Conservation (phyloP, 495 filamentous ascomycete genomes). For the Daldinia bambusicola region DNA sequence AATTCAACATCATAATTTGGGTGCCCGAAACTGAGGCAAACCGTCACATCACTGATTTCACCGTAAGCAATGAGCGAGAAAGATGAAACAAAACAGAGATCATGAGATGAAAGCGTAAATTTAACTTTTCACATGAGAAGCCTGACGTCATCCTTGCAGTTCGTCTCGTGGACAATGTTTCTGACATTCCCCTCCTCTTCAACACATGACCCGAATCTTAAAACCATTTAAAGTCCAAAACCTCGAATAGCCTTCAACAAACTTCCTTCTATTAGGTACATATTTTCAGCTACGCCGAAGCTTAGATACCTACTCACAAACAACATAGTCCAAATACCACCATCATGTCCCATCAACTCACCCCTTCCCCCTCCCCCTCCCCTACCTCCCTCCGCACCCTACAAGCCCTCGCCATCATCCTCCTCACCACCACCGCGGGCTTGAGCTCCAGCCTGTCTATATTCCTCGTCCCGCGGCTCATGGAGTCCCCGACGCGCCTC, state of each 20-base stretch:
- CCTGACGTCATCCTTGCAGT: background rate
- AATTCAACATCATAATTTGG: no score
- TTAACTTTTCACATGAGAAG: background rate
- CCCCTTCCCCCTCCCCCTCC: background rate
- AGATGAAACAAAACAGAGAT: no score
- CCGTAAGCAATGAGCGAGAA: background rate
- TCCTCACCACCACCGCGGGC: slow-evolving; percentile 57
- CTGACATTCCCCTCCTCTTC: background rate
- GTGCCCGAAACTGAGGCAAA: no score
- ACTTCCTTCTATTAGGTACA: no score
- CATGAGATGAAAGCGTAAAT: background rate
- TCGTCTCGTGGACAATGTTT: background rate
- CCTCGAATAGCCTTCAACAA: no score
- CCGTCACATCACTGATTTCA: background rate
- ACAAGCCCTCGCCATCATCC: slow-evolving; percentile 59
- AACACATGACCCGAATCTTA: background rate
- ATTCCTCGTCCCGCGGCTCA: slow-evolving; percentile 60
- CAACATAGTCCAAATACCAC: background rate
- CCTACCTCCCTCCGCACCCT: slow-evolving; percentile 51
- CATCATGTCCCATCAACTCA: background rate
- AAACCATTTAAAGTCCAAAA: background rate
- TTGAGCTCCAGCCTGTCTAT: slow-evolving; percentile 54
- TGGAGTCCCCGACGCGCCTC: slow-evolving; percentile 62
- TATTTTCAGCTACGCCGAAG: no score
- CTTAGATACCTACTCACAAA: no score